phyloP scores from a whole-genome alignment of 2,329 filamentous ascomycete genomes.

The Fusarium praegraminearum region DNA sequence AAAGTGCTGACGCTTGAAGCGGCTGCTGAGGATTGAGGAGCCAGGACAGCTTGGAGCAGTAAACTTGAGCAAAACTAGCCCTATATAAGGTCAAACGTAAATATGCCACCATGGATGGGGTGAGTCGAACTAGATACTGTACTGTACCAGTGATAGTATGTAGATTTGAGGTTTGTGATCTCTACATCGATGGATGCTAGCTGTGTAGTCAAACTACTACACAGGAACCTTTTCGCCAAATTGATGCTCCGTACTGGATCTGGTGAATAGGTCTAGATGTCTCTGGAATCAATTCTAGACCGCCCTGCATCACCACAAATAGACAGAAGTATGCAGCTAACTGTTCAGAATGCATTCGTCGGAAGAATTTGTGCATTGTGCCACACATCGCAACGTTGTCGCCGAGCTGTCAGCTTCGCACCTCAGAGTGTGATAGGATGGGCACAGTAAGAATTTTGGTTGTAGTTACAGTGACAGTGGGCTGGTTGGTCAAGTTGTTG shows the following conservation, averaged over 20 bases:
- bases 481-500: neutral
- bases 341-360: neutral
- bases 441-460: neutral
- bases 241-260: neutral
- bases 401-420: constrained; percentile 14
- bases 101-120: neutral
- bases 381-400: constrained; percentile 2
- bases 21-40: constrained; percentile 13
- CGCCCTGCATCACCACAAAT: constrained; percentile 21
- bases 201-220: neutral
- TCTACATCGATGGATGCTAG: neutral
- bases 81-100: neutral
- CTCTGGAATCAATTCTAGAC: constrained; percentile 27
- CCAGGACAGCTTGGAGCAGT: neutral
- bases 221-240: neutral
- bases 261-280: constrained; percentile 28
- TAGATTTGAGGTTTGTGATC: no score
- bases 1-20: constrained; percentile 27
- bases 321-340: constrained; percentile 24
- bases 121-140: no score
- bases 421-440: neutral
- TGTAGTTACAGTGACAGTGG: neutral
- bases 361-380: constrained; percentile 10
- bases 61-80: neutral
- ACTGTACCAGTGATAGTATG: no score